Evolutionary conservation across 768 basidiomycete species (phyloP), one percentile per base, ranked within the genome.

Genomic region (Hericium alpestre): DNA sequence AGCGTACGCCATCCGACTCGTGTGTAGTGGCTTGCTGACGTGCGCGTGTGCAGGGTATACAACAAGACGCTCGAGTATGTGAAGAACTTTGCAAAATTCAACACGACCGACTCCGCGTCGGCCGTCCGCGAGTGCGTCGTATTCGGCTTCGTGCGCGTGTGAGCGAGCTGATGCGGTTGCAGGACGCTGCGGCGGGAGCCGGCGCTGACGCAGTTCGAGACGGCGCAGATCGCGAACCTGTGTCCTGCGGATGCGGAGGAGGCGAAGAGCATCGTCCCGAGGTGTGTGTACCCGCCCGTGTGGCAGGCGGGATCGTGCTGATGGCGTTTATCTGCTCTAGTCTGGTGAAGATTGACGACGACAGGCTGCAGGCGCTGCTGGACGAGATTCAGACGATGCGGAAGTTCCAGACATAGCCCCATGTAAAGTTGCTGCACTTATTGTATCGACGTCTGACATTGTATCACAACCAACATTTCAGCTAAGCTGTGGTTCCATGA

Each of bases 11-110:
- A 12, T 55, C 18, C 20, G 23, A 23, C 50, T 38, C 83, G 92
- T 91, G 65, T 58, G 84, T 74, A 13, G 11, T 54, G n/a, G 20
- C n/a, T 13, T 23, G 25, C 47, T 56, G 22, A 18, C 16, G n/a
- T n/a, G 16, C 43, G 32, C 32, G 8, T 32, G 32, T 47, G 11
- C 11, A 94, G 91, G 27, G 91, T 95, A 12, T 95, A 91, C 70
- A 93, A 92, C 71, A 94, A 94, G 69, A 93, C 93, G 0, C 73
- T 90, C 43, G 90, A 93, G 64, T 94, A 94, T 65, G 92, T 94
- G 61, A 87, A 88, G 69, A 89, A 85, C 8, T 94, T 95, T 67
- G 81, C 90, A 12, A 90, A 93, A 72, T 94, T 93, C 72, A 88
- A 83, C 64, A 90, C 86, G 47, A 87, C 84, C 20, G 90, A 88